Conservation (phyloP, 73 alveolate genomes). For the Paramecium biaurelia region DNA sequence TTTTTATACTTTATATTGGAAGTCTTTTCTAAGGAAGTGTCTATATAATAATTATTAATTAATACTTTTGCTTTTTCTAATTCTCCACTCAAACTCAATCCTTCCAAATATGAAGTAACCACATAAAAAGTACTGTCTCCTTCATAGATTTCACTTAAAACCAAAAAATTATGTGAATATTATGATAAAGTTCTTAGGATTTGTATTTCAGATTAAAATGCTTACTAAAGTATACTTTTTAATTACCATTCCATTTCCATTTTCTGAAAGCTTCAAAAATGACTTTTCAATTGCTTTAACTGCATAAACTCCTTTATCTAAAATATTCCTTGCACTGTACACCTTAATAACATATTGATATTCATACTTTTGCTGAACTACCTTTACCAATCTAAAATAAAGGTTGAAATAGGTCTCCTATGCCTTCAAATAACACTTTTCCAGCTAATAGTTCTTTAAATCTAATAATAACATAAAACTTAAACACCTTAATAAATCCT, state of each 20-base stretch:
- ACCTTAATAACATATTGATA: background rate
- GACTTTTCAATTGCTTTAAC: slow-evolving; percentile 35
- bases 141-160: slow-evolving; percentile 1
- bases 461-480: background rate
- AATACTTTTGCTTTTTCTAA: slow-evolving; percentile 8
- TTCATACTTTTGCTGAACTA: background rate
- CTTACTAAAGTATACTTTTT: background rate
- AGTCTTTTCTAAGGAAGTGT: background rate
- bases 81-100: background rate
- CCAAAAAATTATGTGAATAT: background rate
- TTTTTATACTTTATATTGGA: background rate
- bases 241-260: slow-evolving; percentile 34
- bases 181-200: background rate
- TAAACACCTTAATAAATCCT: background rate
- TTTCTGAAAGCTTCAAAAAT: background rate
- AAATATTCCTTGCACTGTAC: slow-evolving; percentile 7
- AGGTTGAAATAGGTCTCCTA: slow-evolving; percentile 14
- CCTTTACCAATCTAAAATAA: slow-evolving; percentile 12
- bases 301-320: slow-evolving; percentile 19
- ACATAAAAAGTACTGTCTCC: slow-evolving; percentile 14
- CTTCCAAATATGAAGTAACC: background rate
- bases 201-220: background rate
- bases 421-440: background rate
- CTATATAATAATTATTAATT: background rate
- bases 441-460: slow-evolving; percentile 7